Percentiles rank a stretch among this genome's conserved stretches.
phyloP scores from a whole-genome alignment of 371 early-diverging fungal species.

The Fennellomyces sp. region DNA sequence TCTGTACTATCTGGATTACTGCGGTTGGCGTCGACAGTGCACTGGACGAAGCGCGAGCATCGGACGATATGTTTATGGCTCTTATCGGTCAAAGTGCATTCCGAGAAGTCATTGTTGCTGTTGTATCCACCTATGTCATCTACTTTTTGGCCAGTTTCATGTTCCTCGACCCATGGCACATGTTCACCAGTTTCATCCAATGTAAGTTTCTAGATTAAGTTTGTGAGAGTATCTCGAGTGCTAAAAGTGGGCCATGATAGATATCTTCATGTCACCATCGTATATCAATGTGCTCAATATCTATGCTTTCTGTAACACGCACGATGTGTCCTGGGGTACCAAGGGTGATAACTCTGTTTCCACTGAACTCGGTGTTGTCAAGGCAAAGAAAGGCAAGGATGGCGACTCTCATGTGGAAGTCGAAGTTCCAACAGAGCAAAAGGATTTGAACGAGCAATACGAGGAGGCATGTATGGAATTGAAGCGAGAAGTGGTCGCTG shows the following conservation, averaged over 20 bases:
- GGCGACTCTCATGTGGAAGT: slow-evolving; percentile 59
- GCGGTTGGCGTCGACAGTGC: slow-evolving; percentile 44
- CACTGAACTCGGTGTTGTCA: slow-evolving; percentile 70
- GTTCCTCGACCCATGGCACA: slow-evolving; percentile 74
- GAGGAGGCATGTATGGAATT: slow-evolving; percentile 68
- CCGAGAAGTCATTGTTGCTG: slow-evolving; percentile 62
- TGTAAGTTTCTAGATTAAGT: slow-evolving; percentile 39
- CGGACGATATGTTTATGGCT: slow-evolving; percentile 23
- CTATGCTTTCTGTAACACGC: slow-evolving; percentile 75
- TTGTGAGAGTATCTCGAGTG: no score
- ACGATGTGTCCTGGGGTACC: slow-evolving; percentile 91
- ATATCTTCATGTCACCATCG: slow-evolving; percentile 62
- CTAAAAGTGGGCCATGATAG: neutral
- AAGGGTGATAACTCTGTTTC: slow-evolving; percentile 79
- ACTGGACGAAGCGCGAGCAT: slow-evolving; percentile 23
- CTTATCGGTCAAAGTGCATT: slow-evolving; percentile 45
- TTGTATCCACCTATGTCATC: slow-evolving; percentile 69
- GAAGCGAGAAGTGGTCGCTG: slow-evolving; percentile 47
- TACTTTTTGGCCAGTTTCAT: slow-evolving; percentile 67
- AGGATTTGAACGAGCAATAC: slow-evolving; percentile 77
- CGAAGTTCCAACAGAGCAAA: slow-evolving; percentile 72
- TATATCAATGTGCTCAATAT: slow-evolving; percentile 69
- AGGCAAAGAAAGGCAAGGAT: slow-evolving; percentile 54
- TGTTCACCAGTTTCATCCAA: slow-evolving; percentile 67
- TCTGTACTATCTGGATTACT: slow-evolving; percentile 59